Evolutionary conservation across 2,329 filamentous ascomycete species (phyloP), one percentile per base, ranked within the genome.

Genomic region (Leptographium wingfieldii): DNA sequence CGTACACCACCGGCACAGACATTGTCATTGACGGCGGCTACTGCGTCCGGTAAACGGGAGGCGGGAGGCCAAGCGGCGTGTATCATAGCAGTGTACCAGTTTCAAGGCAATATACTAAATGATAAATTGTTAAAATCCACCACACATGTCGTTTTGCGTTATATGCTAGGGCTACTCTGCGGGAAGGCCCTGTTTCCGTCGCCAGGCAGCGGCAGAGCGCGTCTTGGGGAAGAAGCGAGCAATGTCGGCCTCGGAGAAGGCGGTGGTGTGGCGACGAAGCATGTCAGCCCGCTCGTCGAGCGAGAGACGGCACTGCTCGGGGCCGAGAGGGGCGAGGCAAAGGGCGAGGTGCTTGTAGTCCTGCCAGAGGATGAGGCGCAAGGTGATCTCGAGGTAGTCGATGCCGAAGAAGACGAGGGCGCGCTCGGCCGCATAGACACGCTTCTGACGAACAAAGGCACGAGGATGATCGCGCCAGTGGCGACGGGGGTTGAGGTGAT

Each of bases 401-500:
- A 92, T 90, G 67, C 91, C 85, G 70, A 87, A 84, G 68, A 92
- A 92, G 6, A 91, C 85, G 7, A 92, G 77, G 0, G 88, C 88
- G 25, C 83, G 75, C 67, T 90, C 84, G 9, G 76, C 71, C 0
- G 81, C 77, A 67, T 92, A 92, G 3, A 77, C 79, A 29, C 80
- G 73, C 71, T 90, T 90, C 54, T 83, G 80, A 65, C 84, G 78
- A 2, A 92, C 74, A 71, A 92, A 90, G 7, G 87, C 81, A 14
- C 83, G 76, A 0, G 88, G 88, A 66, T 92, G 88, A 25, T 92
- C 86, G 60, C 88, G 84, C 88, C 88, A 92, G 73, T 92, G 89
- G 1, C 88, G 82, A 33, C 82, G 78, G 0, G 87, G 88, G 72
- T 91, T 90, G 57, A 91, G 80, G 67, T 91, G 88, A 68, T 91